Percentiles rank a stretch among this genome's conserved stretches.
Evolutionary conservation across 2,329 filamentous ascomycete species (phyloP).

Genomic region (Didymella sp.): DNA sequence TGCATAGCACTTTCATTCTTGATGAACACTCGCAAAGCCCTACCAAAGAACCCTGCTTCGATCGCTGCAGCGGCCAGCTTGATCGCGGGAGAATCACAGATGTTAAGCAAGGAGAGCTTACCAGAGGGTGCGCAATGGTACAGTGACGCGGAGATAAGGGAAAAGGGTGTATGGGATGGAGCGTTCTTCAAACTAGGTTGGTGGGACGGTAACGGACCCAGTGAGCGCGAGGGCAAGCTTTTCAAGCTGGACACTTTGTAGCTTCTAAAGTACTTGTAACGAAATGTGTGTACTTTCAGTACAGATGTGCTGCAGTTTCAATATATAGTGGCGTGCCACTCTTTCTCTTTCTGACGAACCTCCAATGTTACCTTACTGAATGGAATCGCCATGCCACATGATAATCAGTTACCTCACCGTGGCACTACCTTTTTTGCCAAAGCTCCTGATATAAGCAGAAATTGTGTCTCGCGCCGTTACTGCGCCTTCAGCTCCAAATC

Average conservation of each 20-base stretch:
- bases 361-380: neutral
- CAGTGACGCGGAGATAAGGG: neutral
- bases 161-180: neutral
- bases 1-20: neutral
- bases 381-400: neutral
- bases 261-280: too few relatives aligned
- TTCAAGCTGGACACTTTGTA: neutral
- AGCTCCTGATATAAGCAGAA: neutral
- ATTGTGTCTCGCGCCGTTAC: neutral
- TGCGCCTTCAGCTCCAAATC: neutral
- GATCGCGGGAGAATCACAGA: neutral
- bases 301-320: too few relatives aligned
- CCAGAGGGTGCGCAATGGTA: neutral
- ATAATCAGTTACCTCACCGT: neutral
- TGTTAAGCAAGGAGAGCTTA: neutral
- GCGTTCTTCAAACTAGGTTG: neutral
- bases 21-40: neutral
- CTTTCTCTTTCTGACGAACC: neutral
- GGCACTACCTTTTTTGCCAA: neutral
- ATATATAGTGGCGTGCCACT: neutral
- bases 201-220: neutral
- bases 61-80: neutral
- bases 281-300: too few relatives aligned
- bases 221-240: neutral
- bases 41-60: neutral